These are phyloP conservation scores for Coemansia guatemalensis DNA, from an alignment of 192 early-diverging fungal genomes.

Conservation along the genomic window DNA sequence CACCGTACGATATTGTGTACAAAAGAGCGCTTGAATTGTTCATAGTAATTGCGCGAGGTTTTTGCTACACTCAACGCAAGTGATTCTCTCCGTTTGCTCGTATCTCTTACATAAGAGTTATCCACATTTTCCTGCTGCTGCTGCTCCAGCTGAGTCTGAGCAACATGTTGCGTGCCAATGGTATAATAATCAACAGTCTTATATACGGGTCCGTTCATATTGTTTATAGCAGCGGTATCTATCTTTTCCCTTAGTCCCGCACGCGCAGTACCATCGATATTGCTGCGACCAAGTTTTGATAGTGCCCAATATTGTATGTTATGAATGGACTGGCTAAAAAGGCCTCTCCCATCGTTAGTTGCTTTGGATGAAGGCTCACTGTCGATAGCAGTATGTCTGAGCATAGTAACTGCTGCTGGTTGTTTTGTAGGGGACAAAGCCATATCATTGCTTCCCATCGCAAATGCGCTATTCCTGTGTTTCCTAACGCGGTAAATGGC, in stretches of 20 bases:
- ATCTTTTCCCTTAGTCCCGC: not conserved
- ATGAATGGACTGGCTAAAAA: constrained; percentile 46
- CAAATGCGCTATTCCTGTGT: not conserved
- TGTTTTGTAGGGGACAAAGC: not conserved
- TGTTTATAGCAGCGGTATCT: not conserved
- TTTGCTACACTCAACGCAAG: not conserved
- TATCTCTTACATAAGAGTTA: not conserved
- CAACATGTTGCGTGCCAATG: not conserved
- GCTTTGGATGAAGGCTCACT: constrained; percentile 10
- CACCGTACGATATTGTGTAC: constrained; percentile 27
- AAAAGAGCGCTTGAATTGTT: constrained; percentile 36
- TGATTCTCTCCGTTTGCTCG: not conserved
- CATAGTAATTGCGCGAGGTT: constrained; percentile 28
- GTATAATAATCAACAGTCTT: no score
- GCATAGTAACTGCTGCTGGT: constrained; percentile 3
- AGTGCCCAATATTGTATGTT: constrained; percentile 41
- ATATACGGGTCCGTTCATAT: not conserved
- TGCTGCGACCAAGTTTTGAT: constrained; percentile 33
- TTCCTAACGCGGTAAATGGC: not conserved
- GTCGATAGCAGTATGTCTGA: constrained; percentile 24
- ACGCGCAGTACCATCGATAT: not conserved
- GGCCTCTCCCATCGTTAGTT: constrained; percentile 9
- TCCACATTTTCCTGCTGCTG: not conserved
- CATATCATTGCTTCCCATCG: not conserved
- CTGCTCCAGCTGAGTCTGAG: not conserved